Percentiles rank a stretch among this genome's conserved stretches.
These are phyloP conservation scores for Thuidium tamariscinum DNA, from an alignment of 225 moss, liverwort and hornwort species.

Conservation along the genomic window DNA sequence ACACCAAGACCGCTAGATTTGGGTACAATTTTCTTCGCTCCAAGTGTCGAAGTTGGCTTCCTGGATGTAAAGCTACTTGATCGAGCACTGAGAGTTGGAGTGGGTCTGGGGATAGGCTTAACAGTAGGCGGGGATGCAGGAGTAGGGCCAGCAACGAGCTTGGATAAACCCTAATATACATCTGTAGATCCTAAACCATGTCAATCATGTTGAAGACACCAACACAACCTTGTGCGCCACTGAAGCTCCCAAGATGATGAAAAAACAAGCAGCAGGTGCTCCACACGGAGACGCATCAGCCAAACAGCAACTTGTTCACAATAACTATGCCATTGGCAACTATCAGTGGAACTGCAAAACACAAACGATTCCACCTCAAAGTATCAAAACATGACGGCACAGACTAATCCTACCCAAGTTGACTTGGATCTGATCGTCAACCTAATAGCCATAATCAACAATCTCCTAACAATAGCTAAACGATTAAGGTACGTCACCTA, in stretches of 20 bases:
- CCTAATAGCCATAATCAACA: not conserved
- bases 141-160: not conserved
- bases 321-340: constrained; percentile 29
- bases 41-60: constrained; percentile 56
- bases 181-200: not conserved
- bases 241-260: not conserved
- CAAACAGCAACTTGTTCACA: constrained; percentile 29
- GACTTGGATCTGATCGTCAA: not conserved
- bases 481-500: too few relatives aligned
- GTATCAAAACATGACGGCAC: not conserved
- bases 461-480: not conserved
- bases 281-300: constrained; percentile 1
- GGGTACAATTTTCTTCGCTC: constrained; percentile 54
- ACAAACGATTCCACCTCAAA: not conserved
- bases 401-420: not conserved
- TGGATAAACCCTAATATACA: constrained; percentile 14
- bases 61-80: constrained; percentile 18
- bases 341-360: constrained; percentile 39
- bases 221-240: not conserved
- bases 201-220: not conserved
- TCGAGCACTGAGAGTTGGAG: constrained; percentile 25
- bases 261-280: not conserved
- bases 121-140: constrained; percentile 6
- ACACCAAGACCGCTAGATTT: constrained; percentile 79
- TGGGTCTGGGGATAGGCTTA: constrained; percentile 12